phyloP scores from a whole-genome alignment of 2,329 filamentous ascomycete genomes.

The Ascomycota sp. region DNA sequence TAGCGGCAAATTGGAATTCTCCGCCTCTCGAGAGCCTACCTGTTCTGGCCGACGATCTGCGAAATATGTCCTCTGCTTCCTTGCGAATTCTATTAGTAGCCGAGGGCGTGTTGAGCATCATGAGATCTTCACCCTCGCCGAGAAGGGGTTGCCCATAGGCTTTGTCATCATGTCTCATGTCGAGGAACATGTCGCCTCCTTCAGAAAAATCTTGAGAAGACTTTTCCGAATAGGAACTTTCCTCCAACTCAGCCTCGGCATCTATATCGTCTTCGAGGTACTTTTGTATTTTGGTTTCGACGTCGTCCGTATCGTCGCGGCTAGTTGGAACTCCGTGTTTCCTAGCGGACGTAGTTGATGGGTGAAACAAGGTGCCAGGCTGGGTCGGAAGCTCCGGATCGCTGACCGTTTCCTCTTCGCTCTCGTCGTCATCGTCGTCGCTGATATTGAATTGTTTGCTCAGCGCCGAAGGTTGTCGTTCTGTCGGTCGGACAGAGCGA shows the following conservation, averaged over 20 bases:
- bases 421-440: constrained; percentile 12
- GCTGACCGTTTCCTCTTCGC: constrained; percentile 7
- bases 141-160: constrained; percentile 16
- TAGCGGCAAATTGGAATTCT: constrained; percentile 41
- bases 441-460: constrained; percentile 19
- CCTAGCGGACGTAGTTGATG: constrained; percentile 4
- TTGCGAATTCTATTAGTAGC: constrained; percentile 28
- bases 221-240: constrained; percentile 6
- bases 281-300: constrained; percentile 15
- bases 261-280: constrained; percentile 15
- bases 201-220: constrained; percentile 18
- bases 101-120: constrained; percentile 32
- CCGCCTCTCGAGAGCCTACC: constrained; percentile 21
- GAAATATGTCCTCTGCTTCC: constrained; percentile 33
- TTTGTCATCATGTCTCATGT: constrained; percentile 21
- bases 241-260: constrained; percentile 12
- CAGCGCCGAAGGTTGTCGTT: constrained; percentile 26
- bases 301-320: constrained; percentile 8
- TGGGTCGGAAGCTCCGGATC: constrained; percentile 13
- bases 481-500: constrained; percentile 21
- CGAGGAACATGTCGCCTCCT: constrained; percentile 26
- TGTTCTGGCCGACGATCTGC: constrained; percentile 26
- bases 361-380: constrained; percentile 12
- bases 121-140: constrained; percentile 25
- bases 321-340: constrained; percentile 1